phyloP scores from a whole-genome alignment of 257 asterid species.

The Gentiana dahurica region DNA sequence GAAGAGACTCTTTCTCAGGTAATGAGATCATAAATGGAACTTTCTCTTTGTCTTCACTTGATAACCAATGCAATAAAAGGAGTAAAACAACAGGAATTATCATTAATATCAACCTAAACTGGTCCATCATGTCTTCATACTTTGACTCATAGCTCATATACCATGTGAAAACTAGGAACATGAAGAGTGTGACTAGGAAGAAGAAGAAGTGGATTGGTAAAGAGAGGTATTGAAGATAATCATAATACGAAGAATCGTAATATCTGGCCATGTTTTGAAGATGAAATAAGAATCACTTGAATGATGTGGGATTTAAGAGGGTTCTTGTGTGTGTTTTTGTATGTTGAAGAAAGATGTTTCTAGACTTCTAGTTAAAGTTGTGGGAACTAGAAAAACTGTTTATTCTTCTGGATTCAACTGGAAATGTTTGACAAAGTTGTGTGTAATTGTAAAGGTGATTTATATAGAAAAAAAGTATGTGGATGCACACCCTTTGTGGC shows the following conservation, averaged over 20 bases:
- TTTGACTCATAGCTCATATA: constrained; percentile 60
- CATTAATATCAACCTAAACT: constrained; percentile 50
- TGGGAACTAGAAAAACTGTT: not conserved
- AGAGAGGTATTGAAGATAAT: constrained; percentile 49
- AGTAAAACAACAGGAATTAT: constrained; percentile 55
- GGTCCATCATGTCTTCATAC: constrained; percentile 35
- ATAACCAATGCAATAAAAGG: constrained; percentile 55
- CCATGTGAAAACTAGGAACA: constrained; percentile 64
- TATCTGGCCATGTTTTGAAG: constrained; percentile 45
- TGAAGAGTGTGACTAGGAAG: constrained; percentile 37
- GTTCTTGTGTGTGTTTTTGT: too few relatives aligned
- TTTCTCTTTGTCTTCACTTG: constrained; percentile 31
- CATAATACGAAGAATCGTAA: constrained; percentile 40
- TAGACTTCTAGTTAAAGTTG: too few relatives aligned
- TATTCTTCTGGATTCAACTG: not conserved
- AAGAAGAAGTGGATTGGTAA: constrained; percentile 52
- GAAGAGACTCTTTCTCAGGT: constrained; percentile 56
- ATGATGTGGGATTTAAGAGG: too few relatives aligned
- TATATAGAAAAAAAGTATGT: not conserved
- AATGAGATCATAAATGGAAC: constrained; percentile 33
- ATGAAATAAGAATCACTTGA: not conserved
- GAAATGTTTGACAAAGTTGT: not conserved
- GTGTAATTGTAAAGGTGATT: not conserved
- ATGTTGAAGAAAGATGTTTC: not conserved
- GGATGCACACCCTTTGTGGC: not conserved